phyloP scores from a whole-genome alignment of 139 green algal genomes.

The Asterochloris erici region DNA sequence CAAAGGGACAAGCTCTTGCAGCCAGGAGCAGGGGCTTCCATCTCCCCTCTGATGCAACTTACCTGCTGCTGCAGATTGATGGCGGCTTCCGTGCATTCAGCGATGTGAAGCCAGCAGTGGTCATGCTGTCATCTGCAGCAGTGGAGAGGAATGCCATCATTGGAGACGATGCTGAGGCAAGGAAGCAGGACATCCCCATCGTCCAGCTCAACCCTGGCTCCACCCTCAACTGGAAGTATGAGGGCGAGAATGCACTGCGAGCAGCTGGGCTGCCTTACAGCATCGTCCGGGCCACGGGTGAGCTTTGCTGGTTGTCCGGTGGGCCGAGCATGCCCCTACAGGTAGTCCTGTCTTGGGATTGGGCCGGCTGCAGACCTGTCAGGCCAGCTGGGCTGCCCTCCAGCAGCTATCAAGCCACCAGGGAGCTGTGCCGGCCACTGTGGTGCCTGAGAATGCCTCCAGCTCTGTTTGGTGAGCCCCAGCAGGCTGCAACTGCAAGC shows the following conservation, averaged over 20 bases:
- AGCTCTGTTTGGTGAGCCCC: neutral
- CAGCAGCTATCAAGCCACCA: neutral
- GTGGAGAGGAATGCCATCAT: conserved; percentile 85
- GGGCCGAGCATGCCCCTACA: neutral
- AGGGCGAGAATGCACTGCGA: conserved; percentile 63
- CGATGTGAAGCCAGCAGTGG: conserved; percentile 42
- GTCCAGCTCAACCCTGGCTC: conserved; percentile 81
- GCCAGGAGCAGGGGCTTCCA: too few relatives aligned
- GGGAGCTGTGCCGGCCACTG: neutral
- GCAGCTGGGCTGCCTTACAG: conserved; percentile 63
- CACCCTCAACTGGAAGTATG: conserved; percentile 81
- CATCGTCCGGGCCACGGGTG: conserved; percentile 71
- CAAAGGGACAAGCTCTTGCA: too few relatives aligned
- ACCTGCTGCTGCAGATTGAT: conserved; percentile 32
- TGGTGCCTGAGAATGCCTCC: neutral
- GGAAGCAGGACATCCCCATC: conserved; percentile 71
- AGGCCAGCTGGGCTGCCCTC: neutral
- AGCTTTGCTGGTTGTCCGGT: neutral
- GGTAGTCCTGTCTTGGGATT: too few relatives aligned
- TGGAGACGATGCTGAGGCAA: conserved; percentile 53
- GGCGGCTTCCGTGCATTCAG: conserved; percentile 64
- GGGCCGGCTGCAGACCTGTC: neutral
- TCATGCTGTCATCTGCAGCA: conserved; percentile 63
- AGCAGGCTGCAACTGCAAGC: too few relatives aligned
- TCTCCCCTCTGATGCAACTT: too few relatives aligned